Evolutionary conservation across 2,329 filamentous ascomycete genomes (phyloP).

Genomic region (Aspergillus sp.): DNA sequence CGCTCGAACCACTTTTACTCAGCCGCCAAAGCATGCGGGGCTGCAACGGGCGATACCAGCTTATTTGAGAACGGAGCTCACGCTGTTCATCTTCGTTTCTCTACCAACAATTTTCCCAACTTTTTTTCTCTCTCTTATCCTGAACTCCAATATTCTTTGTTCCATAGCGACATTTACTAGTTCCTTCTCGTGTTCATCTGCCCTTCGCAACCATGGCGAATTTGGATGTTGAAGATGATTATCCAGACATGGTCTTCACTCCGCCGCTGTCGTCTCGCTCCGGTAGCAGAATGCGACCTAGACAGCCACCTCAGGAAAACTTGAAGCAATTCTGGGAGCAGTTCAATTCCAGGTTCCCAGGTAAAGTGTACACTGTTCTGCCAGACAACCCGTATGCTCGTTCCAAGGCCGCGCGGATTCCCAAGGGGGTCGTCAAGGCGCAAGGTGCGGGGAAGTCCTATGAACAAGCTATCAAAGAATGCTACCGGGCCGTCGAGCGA

Average conservation of each 20-base stretch:
- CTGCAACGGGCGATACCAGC: slow-evolving; percentile 1
- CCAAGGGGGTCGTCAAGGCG: slow-evolving; percentile 54
- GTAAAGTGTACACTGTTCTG: slow-evolving; percentile 70
- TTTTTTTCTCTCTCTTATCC: background rate
- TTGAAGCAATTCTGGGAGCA: slow-evolving; percentile 73
- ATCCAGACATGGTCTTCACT: slow-evolving; percentile 22
- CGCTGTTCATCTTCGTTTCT: background rate
- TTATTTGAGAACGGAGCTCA: background rate
- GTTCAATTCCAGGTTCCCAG: slow-evolving; percentile 69
- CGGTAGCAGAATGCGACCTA: slow-evolving; percentile 35
- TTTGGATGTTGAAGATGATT: slow-evolving; percentile 22
- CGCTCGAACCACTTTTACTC: slow-evolving; percentile 6
- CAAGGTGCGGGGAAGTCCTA: slow-evolving; percentile 67
- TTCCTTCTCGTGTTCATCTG: background rate
- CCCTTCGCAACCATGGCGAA: background rate
- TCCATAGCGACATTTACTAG: background rate
- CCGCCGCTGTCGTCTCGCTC: slow-evolving; percentile 33
- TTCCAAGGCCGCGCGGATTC: slow-evolving; percentile 57
- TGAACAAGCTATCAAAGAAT: slow-evolving; percentile 69
- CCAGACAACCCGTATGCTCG: slow-evolving; percentile 67
- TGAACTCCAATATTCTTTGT: background rate
- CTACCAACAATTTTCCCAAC: too few relatives aligned
- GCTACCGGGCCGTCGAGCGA: slow-evolving; percentile 60
- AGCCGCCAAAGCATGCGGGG: slow-evolving; percentile 11
- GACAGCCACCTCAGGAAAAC: slow-evolving; percentile 64